phyloP scores from a whole-genome alignment of 2,329 filamentous ascomycete genomes.

The Herpotrichia juniperi region DNA sequence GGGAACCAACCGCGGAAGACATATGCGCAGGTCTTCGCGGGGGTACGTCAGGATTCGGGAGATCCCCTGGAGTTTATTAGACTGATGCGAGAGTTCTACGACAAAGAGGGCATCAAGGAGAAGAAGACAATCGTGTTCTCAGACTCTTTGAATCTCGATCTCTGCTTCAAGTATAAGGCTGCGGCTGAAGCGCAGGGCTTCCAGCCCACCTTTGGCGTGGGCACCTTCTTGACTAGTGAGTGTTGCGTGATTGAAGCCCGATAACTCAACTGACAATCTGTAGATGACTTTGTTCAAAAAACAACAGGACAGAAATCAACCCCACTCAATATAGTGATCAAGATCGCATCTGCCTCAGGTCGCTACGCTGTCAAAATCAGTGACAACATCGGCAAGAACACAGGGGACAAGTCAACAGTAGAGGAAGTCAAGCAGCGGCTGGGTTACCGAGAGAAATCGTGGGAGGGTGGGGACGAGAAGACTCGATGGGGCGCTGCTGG shows the following conservation, averaged over 20 bases:
- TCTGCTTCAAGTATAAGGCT: slow-evolving; percentile 87
- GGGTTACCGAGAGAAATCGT: slow-evolving; percentile 84
- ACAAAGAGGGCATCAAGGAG: slow-evolving; percentile 73
- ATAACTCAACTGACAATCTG: slow-evolving; percentile 17
- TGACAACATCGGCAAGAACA: slow-evolving; percentile 90
- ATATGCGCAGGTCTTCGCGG: slow-evolving; percentile 82
- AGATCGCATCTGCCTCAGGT: slow-evolving; percentile 83
- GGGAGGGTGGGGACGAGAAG: slow-evolving; percentile 84
- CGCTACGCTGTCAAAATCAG: slow-evolving; percentile 90
- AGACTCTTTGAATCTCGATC: slow-evolving; percentile 89
- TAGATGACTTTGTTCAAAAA: slow-evolving; percentile 80
- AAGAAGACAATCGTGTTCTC: slow-evolving; percentile 94
- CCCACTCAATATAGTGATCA: slow-evolving; percentile 97
- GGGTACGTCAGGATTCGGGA: slow-evolving; percentile 89
- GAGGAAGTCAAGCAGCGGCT: slow-evolving; percentile 82
- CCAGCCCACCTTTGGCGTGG: slow-evolving; percentile 87
- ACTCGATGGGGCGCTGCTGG: slow-evolving; percentile 72
- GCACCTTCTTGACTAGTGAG: slow-evolving; percentile 87
- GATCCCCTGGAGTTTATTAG: slow-evolving; percentile 82
- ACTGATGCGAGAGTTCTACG: slow-evolving; percentile 81
- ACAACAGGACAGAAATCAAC: slow-evolving; percentile 80
- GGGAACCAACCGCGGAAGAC: slow-evolving; percentile 55
- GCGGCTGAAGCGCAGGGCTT: slow-evolving; percentile 82
- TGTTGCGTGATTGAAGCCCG: not conserved
- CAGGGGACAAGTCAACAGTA: slow-evolving; percentile 80